phyloP scores from a whole-genome alignment of 768 basidiomycete genomes.

The Mycena polygramma region DNA sequence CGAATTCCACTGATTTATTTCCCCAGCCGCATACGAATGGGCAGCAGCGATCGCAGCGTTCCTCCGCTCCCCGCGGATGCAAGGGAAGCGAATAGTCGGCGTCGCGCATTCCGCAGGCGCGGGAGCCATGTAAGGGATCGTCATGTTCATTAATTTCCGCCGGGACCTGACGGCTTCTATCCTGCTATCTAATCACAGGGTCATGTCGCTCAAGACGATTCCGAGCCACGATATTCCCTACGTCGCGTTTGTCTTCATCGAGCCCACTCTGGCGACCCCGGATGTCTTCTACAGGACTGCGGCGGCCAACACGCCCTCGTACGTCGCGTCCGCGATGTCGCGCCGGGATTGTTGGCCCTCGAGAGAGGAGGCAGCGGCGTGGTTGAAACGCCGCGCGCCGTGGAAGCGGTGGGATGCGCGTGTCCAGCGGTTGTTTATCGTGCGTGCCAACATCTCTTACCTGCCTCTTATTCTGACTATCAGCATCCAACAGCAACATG shows the following conservation, averaged over 20 bases:
- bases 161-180: no score
- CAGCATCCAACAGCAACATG: slow-evolving; percentile 32
- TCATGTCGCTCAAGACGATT: slow-evolving; percentile 31
- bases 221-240: slow-evolving; percentile 34
- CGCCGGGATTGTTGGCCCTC: slow-evolving; percentile 46
- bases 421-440: slow-evolving; percentile 44
- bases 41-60: slow-evolving; percentile 39
- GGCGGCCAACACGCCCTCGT: slow-evolving; percentile 31
- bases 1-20: not conserved
- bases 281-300: slow-evolving; percentile 41
- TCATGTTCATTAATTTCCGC: not conserved
- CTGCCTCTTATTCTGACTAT: not conserved
- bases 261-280: slow-evolving; percentile 48
- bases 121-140: slow-evolving; percentile 43
- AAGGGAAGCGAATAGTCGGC: slow-evolving; percentile 44
- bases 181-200: slow-evolving; percentile 26
- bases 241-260: slow-evolving; percentile 48
- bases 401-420: slow-evolving; percentile 49
- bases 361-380: slow-evolving; percentile 43
- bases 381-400: slow-evolving; percentile 42
- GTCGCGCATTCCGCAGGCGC: slow-evolving; percentile 52
- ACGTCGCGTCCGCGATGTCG: slow-evolving; percentile 38
- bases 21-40: slow-evolving; percentile 46
- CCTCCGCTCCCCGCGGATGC: slow-evolving; percentile 36
- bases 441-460: slow-evolving; percentile 31